phyloP scores from a whole-genome alignment of 257 asterid species.

The Lycium barbarum region DNA sequence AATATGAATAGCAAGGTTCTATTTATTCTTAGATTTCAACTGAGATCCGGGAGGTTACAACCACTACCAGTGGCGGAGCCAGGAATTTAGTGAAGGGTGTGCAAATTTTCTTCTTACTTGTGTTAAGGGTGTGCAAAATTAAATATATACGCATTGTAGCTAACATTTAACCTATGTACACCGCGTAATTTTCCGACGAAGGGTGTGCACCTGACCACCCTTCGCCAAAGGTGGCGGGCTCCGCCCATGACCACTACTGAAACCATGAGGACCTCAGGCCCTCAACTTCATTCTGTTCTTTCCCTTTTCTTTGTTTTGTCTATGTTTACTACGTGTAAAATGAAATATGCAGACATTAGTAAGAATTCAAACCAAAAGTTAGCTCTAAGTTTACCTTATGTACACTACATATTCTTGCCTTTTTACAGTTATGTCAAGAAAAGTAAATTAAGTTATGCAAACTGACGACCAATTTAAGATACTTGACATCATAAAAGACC shows the following conservation, averaged over 20 bases:
- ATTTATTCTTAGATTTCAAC: neutral
- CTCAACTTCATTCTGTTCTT: neutral
- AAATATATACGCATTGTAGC: too few relatives aligned
- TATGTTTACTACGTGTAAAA: neutral
- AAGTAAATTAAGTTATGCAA: neutral
- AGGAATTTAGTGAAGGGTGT: too few relatives aligned
- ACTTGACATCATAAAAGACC: constrained; percentile 30
- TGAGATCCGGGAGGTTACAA: neutral
- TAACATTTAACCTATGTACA: too few relatives aligned
- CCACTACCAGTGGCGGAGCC: too few relatives aligned
- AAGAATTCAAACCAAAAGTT: neutral
- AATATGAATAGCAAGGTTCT: neutral
- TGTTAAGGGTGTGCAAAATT: too few relatives aligned
- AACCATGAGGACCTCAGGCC: constrained; percentile 20
- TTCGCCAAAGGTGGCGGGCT: too few relatives aligned
- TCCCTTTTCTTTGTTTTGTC: constrained; percentile 2
- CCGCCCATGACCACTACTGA: too few relatives aligned
- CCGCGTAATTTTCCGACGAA: too few relatives aligned
- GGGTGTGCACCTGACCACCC: too few relatives aligned
- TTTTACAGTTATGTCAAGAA: constrained; percentile 15
- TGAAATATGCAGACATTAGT: constrained; percentile 14
- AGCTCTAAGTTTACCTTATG: neutral
- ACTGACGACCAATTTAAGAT: neutral
- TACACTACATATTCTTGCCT: constrained; percentile 9
- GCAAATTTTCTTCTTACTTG: too few relatives aligned